Percentiles rank a stretch among this genome's conserved stretches.
These are phyloP conservation scores for Bipolaris gigantea DNA, from an alignment of 2,329 filamentous ascomycete species.

Conservation along the genomic window DNA sequence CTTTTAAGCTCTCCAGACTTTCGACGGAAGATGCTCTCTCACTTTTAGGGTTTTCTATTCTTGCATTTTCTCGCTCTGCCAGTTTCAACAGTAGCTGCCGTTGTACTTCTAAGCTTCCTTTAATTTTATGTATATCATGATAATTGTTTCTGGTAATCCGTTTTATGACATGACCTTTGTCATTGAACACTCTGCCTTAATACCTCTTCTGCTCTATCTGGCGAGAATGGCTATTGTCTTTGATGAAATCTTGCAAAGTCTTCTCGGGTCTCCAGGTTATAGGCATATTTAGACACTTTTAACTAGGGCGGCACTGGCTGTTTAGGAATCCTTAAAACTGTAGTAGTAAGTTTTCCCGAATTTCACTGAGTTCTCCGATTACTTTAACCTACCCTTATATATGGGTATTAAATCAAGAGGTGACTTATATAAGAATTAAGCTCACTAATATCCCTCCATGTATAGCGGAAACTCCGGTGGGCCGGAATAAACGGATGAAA, in stretches of 20 bases:
- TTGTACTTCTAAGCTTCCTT: slow-evolving; percentile 15
- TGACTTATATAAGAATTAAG: slow-evolving; percentile 5
- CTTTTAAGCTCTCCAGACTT: slow-evolving; percentile 4
- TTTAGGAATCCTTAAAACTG: slow-evolving; percentile 1
- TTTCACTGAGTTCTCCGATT: not conserved
- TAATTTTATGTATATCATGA: slow-evolving; percentile 9
- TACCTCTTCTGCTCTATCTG: slow-evolving; percentile 7
- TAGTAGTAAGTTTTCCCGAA: slow-evolving; percentile 4
- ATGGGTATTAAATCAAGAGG: slow-evolving; percentile 1
- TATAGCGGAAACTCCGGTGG: not conserved
- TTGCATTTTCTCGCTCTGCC: slow-evolving; percentile 15
- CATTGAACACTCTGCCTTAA: slow-evolving; percentile 13
- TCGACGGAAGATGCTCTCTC: not conserved
- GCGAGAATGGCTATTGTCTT: slow-evolving; percentile 8
- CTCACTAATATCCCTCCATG: not conserved
- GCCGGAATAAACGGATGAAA: not conserved
- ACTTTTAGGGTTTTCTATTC: slow-evolving; percentile 6
- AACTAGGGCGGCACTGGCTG: not conserved
- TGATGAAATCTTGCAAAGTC: slow-evolving; percentile 6
- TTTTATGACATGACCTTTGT: slow-evolving; percentile 4
- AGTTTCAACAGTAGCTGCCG: slow-evolving; percentile 15
- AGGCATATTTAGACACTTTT: slow-evolving; percentile 6
- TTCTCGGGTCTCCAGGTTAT: slow-evolving; percentile 6
- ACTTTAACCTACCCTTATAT: slow-evolving; percentile 5
- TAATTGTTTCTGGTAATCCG: slow-evolving; percentile 2